These are phyloP conservation scores for Lipomyces starkeyi DNA, from an alignment of 805 yeast species.

Conservation along the genomic window DNA sequence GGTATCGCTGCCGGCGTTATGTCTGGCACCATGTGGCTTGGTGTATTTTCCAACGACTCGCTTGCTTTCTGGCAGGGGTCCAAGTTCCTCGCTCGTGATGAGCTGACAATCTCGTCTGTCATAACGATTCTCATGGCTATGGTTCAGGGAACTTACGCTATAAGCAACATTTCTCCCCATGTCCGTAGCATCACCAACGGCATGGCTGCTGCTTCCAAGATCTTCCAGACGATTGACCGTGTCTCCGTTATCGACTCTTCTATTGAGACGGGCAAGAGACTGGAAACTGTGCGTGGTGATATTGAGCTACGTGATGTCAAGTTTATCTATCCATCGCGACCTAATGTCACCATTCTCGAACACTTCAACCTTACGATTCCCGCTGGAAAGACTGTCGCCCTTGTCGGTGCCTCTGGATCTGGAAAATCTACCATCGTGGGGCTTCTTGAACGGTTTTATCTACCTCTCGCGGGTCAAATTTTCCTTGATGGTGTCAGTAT, in stretches of 20 bases:
- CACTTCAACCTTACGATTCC: slow-evolving; percentile 52
- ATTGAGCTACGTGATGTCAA: slow-evolving; percentile 41
- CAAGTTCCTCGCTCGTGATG: slow-evolving; percentile 49
- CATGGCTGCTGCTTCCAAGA: slow-evolving; percentile 48
- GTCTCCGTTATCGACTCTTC: slow-evolving; percentile 47
- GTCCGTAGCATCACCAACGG: slow-evolving; percentile 49
- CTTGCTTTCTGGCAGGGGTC: slow-evolving; percentile 54
- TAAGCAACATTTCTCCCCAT: slow-evolving; percentile 51
- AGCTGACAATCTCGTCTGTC: slow-evolving; percentile 46
- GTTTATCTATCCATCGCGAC: slow-evolving; percentile 46
- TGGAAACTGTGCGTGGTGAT: slow-evolving; percentile 49
- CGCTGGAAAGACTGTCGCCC: slow-evolving; percentile 84
- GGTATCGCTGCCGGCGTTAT: slow-evolving; percentile 41
- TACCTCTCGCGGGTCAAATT: slow-evolving; percentile 56
- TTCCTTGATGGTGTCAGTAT: slow-evolving; percentile 56
- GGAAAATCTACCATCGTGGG: slow-evolving; percentile 56
- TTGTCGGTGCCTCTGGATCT: slow-evolving; percentile 83
- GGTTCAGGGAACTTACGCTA: slow-evolving; percentile 35
- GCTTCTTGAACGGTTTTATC: slow-evolving; percentile 62
- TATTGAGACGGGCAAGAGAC: slow-evolving; percentile 39
- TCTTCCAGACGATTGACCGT: slow-evolving; percentile 51
- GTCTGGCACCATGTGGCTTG: slow-evolving; percentile 51
- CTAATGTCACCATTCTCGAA: slow-evolving; percentile 42
- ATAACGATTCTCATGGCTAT: slow-evolving; percentile 44
- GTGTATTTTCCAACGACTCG: slow-evolving; percentile 49